phyloP scores from a whole-genome alignment of 1,284 basidiomycete species.

The Tremellales sp. region DNA sequence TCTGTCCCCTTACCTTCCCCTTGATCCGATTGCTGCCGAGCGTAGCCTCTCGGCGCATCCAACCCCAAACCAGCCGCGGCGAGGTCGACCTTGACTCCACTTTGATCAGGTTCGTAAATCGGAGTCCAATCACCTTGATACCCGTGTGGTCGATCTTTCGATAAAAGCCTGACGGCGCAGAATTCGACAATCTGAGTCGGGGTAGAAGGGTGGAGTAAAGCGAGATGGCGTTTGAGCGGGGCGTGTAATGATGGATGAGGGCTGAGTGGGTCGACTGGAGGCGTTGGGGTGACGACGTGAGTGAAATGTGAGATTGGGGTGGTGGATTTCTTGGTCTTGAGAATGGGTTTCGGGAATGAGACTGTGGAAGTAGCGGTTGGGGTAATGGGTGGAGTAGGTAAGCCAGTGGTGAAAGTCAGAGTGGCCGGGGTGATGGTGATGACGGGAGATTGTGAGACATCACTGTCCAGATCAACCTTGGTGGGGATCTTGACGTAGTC shows the following conservation, averaged over 20 bases:
- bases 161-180: constrained; percentile 29
- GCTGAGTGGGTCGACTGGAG: not conserved
- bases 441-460: constrained; percentile 5
- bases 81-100: constrained; percentile 12
- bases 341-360: not conserved
- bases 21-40: constrained; percentile 7
- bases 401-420: not conserved
- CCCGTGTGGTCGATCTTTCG: constrained; percentile 27
- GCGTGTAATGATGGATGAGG: constrained; percentile 16
- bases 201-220: constrained; percentile 21
- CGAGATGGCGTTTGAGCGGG: constrained; percentile 24
- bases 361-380: constrained; percentile 1
- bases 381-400: constrained; percentile 15
- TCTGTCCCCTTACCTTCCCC: constrained; percentile 21
- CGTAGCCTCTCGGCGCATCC: constrained; percentile 22
- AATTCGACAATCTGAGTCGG: constrained; percentile 20
- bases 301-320: not conserved
- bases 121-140: constrained; percentile 19
- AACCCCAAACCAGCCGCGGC: constrained; percentile 21
- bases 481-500: not conserved
- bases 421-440: constrained; percentile 12
- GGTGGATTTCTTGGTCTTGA: not conserved
- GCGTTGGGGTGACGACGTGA: not conserved
- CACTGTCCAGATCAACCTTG: not conserved
- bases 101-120: constrained; percentile 10